Percentiles rank a stretch among this genome's conserved stretches.
Evolutionary conservation across 129 eudicot genomes (phyloP).

Genomic region (Flaveria bidentis): DNA sequence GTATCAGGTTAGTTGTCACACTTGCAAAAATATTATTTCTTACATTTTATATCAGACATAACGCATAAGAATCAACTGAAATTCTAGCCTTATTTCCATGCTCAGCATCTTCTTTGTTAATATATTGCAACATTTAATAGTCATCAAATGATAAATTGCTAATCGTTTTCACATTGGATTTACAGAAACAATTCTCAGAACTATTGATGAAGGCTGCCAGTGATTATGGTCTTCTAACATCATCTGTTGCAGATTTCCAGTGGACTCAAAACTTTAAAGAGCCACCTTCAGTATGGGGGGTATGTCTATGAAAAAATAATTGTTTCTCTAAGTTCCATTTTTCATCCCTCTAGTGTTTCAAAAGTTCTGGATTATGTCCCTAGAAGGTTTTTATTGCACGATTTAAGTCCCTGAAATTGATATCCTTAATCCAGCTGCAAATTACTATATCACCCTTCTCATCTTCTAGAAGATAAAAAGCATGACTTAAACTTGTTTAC

Average conservation of each 20-base stretch:
- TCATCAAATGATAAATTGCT: background rate
- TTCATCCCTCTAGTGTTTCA: background rate
- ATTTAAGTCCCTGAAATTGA: too few relatives aligned
- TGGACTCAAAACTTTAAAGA: conserved; percentile 98
- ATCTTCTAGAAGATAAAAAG: background rate
- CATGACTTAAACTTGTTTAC: background rate
- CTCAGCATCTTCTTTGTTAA: background rate
- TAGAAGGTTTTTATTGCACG: background rate
- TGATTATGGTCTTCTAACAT: conserved; percentile 89
- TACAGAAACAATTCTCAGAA: conserved; percentile 97
- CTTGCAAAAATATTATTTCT: background rate
- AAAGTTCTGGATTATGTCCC: background rate
- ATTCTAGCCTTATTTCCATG: background rate
- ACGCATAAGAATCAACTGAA: conserved; percentile 13
- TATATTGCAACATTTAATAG: background rate
- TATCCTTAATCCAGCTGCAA: background rate
- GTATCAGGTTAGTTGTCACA: conserved; percentile 55
- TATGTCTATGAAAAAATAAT: conserved; percentile 38
- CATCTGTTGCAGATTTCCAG: conserved; percentile 87
- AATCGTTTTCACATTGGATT: conserved; percentile 29
- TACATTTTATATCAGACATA: background rate
- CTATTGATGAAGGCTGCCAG: conserved; percentile 92
- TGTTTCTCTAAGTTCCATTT: background rate
- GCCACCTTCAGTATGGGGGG: conserved; percentile 97
- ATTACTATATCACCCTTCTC: background rate